Percentiles rank a stretch among this genome's conserved stretches.
Evolutionary conservation across 805 yeast genomes (phyloP).

Genomic region (Pichia membranifaciens): DNA sequence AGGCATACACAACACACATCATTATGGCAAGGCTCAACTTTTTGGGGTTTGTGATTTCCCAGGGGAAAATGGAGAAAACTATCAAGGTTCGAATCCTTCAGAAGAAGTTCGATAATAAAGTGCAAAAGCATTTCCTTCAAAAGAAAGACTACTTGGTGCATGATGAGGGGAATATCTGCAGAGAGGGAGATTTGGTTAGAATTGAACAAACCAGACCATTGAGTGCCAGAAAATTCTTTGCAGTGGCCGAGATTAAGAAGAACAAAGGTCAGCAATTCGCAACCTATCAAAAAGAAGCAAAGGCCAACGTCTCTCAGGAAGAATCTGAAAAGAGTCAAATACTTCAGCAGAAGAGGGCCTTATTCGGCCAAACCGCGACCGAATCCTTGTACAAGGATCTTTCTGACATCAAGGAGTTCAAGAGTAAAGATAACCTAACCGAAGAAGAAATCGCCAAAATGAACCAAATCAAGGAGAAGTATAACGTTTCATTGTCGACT

Average conservation of each 20-base stretch:
- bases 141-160: constrained; percentile 86
- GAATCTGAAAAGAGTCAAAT: constrained; percentile 51
- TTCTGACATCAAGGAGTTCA: constrained; percentile 17
- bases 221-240: constrained; percentile 75
- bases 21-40: constrained; percentile 85
- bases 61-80: constrained; percentile 94
- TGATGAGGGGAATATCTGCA: constrained; percentile 85
- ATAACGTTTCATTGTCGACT: constrained; percentile 24
- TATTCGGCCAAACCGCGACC: constrained; percentile 18
- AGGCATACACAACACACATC: not conserved
- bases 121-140: constrained; percentile 69
- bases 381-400: constrained; percentile 30
- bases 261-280: constrained; percentile 92
- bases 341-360: constrained; percentile 46
- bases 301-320: constrained; percentile 57
- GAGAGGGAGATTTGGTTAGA: constrained; percentile 93
- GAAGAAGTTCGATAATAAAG: constrained; percentile 60
- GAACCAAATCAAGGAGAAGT: constrained; percentile 31
- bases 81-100: constrained; percentile 87
- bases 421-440: constrained; percentile 15
- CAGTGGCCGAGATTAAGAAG: constrained; percentile 85
- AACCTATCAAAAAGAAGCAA: constrained; percentile 68
- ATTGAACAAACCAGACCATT: constrained; percentile 85
- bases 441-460: constrained; percentile 34
- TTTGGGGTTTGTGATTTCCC: constrained; percentile 88